Evolutionary conservation across 257 asterid genomes (phyloP), one percentile per base, ranked within the genome.

Genomic region (Leptodermis oblonga): DNA sequence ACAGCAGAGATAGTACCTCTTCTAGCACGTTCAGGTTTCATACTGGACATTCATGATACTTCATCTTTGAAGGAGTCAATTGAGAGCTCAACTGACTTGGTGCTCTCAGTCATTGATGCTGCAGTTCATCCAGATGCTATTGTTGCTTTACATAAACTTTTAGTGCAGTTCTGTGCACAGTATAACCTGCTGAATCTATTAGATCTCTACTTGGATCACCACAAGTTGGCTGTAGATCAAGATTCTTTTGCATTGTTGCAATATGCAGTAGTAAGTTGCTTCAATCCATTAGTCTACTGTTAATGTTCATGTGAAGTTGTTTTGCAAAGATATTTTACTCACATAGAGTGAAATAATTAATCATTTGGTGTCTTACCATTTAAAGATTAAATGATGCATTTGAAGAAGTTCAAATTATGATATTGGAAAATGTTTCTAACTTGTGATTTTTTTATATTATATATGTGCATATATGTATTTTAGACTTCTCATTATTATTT

Each of bases 161-260:
- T 94, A n/a, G 74, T 86, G 75, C 86, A 71, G 76, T 84, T 83
- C 82, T 88, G 92, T 65, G 80, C 90, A 42, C 92, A 89, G 81
- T 78, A 83, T 81, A 94, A 91, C 88, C 84, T 94, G 87, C 83
- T 83, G 77, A 82, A 85, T 83, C 86, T 94, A 79, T 87, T 94
- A 85, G 99, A 91, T 65, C 79, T 87, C 59, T 93, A 90, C 84
- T 87, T 93, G 74, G 99, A 93, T 76, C 79, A 74, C 80, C 97
- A 93, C 84, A 85, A 84, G 69, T 77, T 93, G 88, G 97, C 87
- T 62, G 60, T 70, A 75, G 96, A 90, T 76, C 84, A 77, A 30
- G 80, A 73, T 70, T 85, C 96, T 70, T 84, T 91, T 74, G 78
- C 95, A 59, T 72, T 76, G 74, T 69, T 91, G 66, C 83, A 83